Evolutionary conservation across 768 basidiomycete species (phyloP), one percentile per base, ranked within the genome.

Genomic region (Xerocomellus amylosporus): DNA sequence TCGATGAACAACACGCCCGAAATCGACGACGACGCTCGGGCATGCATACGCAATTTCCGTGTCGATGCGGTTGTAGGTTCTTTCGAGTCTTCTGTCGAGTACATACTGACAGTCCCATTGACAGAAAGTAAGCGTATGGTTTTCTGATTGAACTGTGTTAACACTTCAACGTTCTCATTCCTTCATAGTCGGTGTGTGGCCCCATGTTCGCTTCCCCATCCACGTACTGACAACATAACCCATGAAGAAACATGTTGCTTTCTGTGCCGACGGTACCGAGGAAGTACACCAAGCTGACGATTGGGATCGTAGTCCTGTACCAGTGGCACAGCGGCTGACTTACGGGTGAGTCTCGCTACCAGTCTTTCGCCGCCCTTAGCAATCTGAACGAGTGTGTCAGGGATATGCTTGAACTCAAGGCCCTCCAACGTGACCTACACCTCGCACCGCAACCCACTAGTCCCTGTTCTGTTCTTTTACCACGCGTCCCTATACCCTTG

Each of bases 261-360:
- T 88, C 59, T 79, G 81, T 42, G 73, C 73, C 4, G 73, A 79
- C 2, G 79, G 77, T 49, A 71, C 73, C 13, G 82, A 86, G 55
- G 77, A 87, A 65, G 74, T 90, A 10, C 79, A 79, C 64, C 68
- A 77, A 30, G 88, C 86, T 4, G 88, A 90, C 66, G 86, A 87
- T 52, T 90, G 88, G 88, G 88, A 90, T 67, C 78, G 88, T 15
- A 87, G 86, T 2, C 88, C 88, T 3, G 77, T 78, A 2, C 84
- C 87, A 38, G 82, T 86, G 24, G 79, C 85, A 7, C 76, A 77
- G 31, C 79, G 76, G 55, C 71, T 90, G 59, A 78, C 81, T 3
- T 90, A 88, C 64, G 78, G 84, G 86, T 89, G 65, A 78, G 86
- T 80, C 19, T 17, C n/a, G 10, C 15, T 13, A 2, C 24, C 26